Evolutionary conservation across 2,329 filamentous ascomycete species (phyloP), one percentile per base, ranked within the genome.

Genomic region (Proliferodiscus dingleyae): DNA sequence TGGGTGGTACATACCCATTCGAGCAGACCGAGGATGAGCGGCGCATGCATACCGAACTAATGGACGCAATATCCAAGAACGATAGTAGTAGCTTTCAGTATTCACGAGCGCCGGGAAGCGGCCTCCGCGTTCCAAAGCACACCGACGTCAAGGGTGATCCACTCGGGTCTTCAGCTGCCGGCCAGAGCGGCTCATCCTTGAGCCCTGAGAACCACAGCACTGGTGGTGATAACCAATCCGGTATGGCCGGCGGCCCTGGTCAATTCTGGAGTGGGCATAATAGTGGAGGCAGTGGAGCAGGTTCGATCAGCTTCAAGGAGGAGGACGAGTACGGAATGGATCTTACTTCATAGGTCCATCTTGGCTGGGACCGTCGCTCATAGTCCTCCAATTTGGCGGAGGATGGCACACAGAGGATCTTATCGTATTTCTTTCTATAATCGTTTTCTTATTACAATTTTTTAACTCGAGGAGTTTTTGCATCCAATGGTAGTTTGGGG

Each of bases 281-380:
- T 61, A 86, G 85, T 61, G 85, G 86, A 43, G 82, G 77, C 50
- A 87, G 80, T 61, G 83, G 83, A 45, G 77, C 81, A 36, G 74
- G 73, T 19, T 70, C 73, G 5, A 73, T 87, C 61, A 83, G 84
- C 64, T 88, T 96, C 70, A 95, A 95, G 67, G 90, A 95, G 65
- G 90, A 96, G 68, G 90, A 96, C 58, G 90, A 95, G 68, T 95
- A 87, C 61, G 81, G 81, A 61, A 94, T 95, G 87, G 87, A 93
- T 55, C 67, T 81, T 54, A 76, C 69, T 46, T 68, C 71, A 57
- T 70, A 67, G 60, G n/a, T n/a, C n/a, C n/a, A n/a, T n/a, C n/a
- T n/a, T n/a, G n/a, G n/a, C n/a, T n/a, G n/a, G n/a, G n/a, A n/a
- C n/a, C n/a, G n/a, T n/a, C n/a, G n/a, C n/a, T 45, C 53, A 52